A percentile compares a stretch with the other conserved stretches of the same genome.
These are phyloP conservation scores for Penicillium chermesinum DNA, from an alignment of 495 filamentous ascomycete genomes.

Conservation along the genomic window DNA sequence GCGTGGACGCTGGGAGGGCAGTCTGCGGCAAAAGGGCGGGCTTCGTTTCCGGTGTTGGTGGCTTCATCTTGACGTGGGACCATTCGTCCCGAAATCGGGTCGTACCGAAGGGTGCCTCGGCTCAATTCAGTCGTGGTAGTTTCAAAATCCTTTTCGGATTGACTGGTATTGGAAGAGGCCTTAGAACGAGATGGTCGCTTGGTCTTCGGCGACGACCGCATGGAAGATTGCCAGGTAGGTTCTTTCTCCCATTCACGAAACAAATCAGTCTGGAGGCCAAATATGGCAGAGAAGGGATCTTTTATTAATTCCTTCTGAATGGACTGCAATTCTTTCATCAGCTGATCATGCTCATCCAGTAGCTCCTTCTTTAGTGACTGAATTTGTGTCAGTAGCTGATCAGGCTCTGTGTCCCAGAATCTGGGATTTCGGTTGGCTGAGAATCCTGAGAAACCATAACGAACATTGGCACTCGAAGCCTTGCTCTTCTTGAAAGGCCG, in stretches of 20 bases:
- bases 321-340: constrained; percentile 22
- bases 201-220: constrained; percentile 21
- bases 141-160: constrained; percentile 5
- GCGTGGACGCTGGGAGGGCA: constrained; percentile 10
- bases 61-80: constrained; percentile 12
- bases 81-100: constrained; percentile 42
- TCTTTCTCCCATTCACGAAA: constrained; percentile 13
- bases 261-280: constrained; percentile 34
- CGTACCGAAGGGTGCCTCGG: constrained; percentile 21
- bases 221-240: constrained; percentile 21
- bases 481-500: constrained; percentile 15
- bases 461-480: constrained; percentile 12
- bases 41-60: neutral
- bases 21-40: constrained; percentile 2
- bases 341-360: constrained; percentile 9
- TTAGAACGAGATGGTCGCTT: constrained; percentile 2
- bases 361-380: constrained; percentile 5
- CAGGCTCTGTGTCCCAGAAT: constrained; percentile 17
- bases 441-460: constrained; percentile 11
- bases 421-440: constrained; percentile 8
- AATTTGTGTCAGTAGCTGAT: constrained; percentile 21
- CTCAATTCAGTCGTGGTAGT: neutral
- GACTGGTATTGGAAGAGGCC: constrained; percentile 10
- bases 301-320: constrained; percentile 9
- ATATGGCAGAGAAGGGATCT: constrained; percentile 40